Evolutionary conservation across 495 filamentous ascomycete genomes (phyloP).

Genomic region (Polyplosphaeria fusca): DNA sequence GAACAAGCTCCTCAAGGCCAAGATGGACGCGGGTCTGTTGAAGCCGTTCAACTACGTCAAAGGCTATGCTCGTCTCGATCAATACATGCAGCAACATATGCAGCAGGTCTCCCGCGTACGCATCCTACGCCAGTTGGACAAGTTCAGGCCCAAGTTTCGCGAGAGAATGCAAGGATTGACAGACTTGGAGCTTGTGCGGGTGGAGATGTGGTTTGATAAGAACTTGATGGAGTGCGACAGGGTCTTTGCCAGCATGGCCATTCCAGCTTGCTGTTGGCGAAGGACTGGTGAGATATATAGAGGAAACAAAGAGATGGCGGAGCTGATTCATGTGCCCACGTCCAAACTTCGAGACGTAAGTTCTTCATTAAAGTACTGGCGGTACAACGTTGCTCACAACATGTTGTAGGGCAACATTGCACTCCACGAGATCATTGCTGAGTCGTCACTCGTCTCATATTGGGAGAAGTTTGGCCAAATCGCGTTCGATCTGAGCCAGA

Average conservation of each 20-base stretch:
- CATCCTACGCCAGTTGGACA: conserved; percentile 84
- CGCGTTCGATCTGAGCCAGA: conserved; percentile 93
- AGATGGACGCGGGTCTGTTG: conserved; percentile 89
- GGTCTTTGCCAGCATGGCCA: conserved; percentile 98
- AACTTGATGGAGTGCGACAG: conserved; percentile 95
- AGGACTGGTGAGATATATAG: conserved; percentile 96
- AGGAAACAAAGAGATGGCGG: conserved; percentile 98
- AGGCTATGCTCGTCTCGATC: conserved; percentile 81
- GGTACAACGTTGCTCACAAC: neutral
- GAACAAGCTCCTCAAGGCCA: conserved; percentile 90
- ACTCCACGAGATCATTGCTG: conserved; percentile 90
- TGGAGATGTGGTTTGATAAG: conserved; percentile 98
- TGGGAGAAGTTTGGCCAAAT: conserved; percentile 99
- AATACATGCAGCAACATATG: conserved; percentile 88
- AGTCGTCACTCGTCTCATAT: conserved; percentile 91
- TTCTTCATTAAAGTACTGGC: conserved; percentile 17
- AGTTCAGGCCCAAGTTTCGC: conserved; percentile 91
- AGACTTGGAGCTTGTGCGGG: conserved; percentile 86
- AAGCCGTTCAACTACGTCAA: conserved; percentile 98
- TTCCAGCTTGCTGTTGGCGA: conserved; percentile 96
- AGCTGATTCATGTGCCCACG: conserved; percentile 89
- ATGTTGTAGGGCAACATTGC: conserved; percentile 77
- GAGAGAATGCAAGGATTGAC: conserved; percentile 89
- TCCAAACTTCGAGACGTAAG: conserved; percentile 86
- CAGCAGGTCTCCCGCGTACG: conserved; percentile 73